These are phyloP conservation scores for Macrotyloma uniflorum DNA, from an alignment of 306 rosid genomes.

Conservation along the genomic window DNA sequence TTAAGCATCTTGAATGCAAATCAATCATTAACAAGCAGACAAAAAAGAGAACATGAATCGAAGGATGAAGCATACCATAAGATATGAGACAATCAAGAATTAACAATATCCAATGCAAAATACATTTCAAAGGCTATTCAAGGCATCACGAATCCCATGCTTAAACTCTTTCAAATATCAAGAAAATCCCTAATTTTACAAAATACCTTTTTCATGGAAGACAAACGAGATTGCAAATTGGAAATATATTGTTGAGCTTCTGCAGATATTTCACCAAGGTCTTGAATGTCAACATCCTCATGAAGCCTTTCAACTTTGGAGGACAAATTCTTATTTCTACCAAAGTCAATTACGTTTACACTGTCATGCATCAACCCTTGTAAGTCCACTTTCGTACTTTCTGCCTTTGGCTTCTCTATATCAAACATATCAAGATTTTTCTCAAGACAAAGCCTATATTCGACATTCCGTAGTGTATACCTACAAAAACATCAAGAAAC, in stretches of 20 bases:
- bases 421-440: constrained; percentile 65
- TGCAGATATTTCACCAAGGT: constrained; percentile 70
- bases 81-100: constrained; percentile 14
- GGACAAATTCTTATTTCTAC: constrained; percentile 52
- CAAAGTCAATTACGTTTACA: constrained; percentile 53
- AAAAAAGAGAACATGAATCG: constrained; percentile 15
- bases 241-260: constrained; percentile 79
- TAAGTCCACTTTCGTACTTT: constrained; percentile 48
- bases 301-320: constrained; percentile 49
- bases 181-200: constrained; percentile 3
- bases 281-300: constrained; percentile 61
- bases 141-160: constrained; percentile 29
- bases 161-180: constrained; percentile 10
- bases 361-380: constrained; percentile 69
- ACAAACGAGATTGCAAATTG: constrained; percentile 74
- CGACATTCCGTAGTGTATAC: constrained; percentile 92
- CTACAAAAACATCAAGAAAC: constrained; percentile 49
- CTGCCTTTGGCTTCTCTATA: constrained; percentile 53
- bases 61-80: constrained; percentile 19
- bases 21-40: constrained; percentile 8
- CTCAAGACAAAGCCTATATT: constrained; percentile 90
- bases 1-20: constrained; percentile 16
- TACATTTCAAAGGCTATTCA: constrained; percentile 4
- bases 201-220: constrained; percentile 77
- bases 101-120: constrained; percentile 18